Base-by-base conservation (phyloP, 805 yeast species). In the Myxozyma vanderwaltii region DNA sequence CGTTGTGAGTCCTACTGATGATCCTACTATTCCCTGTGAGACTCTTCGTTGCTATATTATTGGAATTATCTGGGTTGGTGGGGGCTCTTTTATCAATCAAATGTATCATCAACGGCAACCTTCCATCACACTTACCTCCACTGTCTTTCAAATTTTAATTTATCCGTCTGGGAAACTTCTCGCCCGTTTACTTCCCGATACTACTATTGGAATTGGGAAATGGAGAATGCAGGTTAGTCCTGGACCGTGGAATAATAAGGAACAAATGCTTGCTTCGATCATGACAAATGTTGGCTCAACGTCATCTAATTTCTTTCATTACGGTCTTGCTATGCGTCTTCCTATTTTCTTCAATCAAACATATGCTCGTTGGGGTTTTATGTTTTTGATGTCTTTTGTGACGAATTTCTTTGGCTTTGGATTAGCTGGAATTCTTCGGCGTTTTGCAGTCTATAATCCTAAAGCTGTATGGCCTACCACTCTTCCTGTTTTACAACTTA, bases 321-420 rank as follows among this genome's bases (percentile, higher is more conserved):
- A 66, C 81, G 81, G 70, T 68, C 75, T 48, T 83, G 45, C 54
- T 33, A 54, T 59, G 58, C 50, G 53, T 31, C 44, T 50, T 31
- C 44, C 46, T 5, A 46, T 46, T 2, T 54, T 59, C 36, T 59
- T 53, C 47, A 38, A 49, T 36, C 45, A 44, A 33, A 43, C 45
- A 1, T 59, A 46, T 26, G 57, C 52, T n/a, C 45, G 48, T 15
- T 51, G 40, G 27, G 60, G 57, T 12, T 59, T 59, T 39, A 35
- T 56, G 24, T 38, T 51, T 38, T 38, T 59, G 29, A 59, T 55
- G 56, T 15, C 48, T 10, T 15, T 51, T 26, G 48, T 43, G 29
- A 45, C 86, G 39, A 89, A 86, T 69, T 75, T 82, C 64, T 77
- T 86, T 53, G 91, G 91, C 5, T 82, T 83, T 63, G 85, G 87